Base-by-base conservation (phyloP, 2,329 filamentous ascomycete genomes). In the Orbilia javanica region DNA sequence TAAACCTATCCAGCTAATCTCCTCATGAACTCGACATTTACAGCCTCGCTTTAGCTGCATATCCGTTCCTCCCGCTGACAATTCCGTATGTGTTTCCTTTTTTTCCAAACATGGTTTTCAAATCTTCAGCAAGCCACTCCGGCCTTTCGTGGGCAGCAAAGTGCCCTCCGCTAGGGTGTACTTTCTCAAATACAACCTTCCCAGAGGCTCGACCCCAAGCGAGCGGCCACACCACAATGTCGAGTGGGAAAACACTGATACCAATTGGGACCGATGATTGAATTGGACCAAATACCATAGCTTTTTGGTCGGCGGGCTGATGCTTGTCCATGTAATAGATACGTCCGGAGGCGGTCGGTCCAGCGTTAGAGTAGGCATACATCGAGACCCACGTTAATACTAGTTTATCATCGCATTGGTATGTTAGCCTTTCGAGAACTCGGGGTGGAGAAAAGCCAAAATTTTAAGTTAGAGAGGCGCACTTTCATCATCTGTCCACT, bases 141-240 rank as follows among this genome's bases (percentile, higher is more conserved):
- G 86, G 85, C 55, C 82, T 81, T 80, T 88, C 86, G 63, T 88
- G 76, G 4, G 84, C 84, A 15, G 88, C 87, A 80, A 89, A 89
- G 82, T 89, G 88, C 0, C 88, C 88, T 15, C 88, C 88, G 80
- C 81, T 34, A 1, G 81, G 80, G 8, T 81, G 80, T 20, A 74
- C 66, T 8, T 68, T 70, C 69, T 80, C 80, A 22, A 81, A 80
- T 7, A 80, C 77, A 6, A 80, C 77, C 8, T 62, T 80, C 15
- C 72, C 72, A 8, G 46, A 50, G 1, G 72, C 52, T 25, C 72
- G 46, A 8, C 72, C 65, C 72, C 72, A 77, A 20, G 72, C 65
- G 10, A 70, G 10, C 15, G 72, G 72, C 65, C 65, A 77, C 5
- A 70, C 72, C 1, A 60, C 36, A 18, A 77, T 66, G 20, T 77